These are phyloP conservation scores for Calophaca sinica DNA, from an alignment of 306 rosid genomes.

Conservation along the genomic window DNA sequence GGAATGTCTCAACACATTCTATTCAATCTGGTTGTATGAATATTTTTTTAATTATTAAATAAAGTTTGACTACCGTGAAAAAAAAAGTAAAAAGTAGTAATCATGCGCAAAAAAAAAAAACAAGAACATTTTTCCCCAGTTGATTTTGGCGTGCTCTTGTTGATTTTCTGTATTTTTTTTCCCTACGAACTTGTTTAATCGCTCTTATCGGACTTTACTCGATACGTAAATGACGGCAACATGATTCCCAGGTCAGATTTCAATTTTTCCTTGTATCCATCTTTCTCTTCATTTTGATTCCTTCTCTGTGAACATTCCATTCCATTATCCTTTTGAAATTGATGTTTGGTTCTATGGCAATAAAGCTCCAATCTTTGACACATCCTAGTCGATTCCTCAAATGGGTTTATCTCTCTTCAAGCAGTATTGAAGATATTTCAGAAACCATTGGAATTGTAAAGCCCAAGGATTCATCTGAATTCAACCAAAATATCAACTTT, in stretches of 20 bases:
- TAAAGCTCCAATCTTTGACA: conserved; percentile 64
- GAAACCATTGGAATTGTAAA: conserved; percentile 49
- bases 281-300: conserved; percentile 20
- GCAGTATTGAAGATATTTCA: conserved; percentile 54
- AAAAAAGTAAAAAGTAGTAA: too few relatives aligned
- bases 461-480: conserved; percentile 51
- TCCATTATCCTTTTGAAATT: conserved; percentile 17
- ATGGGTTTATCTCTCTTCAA: conserved; percentile 65
- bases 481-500: conserved; percentile 57
- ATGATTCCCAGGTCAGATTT: conserved; percentile 58
- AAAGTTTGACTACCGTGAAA: too few relatives aligned
- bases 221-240: neutral
- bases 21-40: too few relatives aligned
- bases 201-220: neutral
- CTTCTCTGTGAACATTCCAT: conserved; percentile 33
- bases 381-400: conserved; percentile 58
- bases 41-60: too few relatives aligned
- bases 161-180: neutral
- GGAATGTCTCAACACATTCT: too few relatives aligned
- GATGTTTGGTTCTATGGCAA: conserved; percentile 61
- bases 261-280: neutral
- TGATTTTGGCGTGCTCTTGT: too few relatives aligned
- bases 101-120: too few relatives aligned
- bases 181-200: neutral
- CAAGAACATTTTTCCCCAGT: too few relatives aligned